Evolutionary conservation across 768 basidiomycete species (phyloP), one percentile per base, ranked within the genome.

Genomic region (Xanthoconium purpureum): DNA sequence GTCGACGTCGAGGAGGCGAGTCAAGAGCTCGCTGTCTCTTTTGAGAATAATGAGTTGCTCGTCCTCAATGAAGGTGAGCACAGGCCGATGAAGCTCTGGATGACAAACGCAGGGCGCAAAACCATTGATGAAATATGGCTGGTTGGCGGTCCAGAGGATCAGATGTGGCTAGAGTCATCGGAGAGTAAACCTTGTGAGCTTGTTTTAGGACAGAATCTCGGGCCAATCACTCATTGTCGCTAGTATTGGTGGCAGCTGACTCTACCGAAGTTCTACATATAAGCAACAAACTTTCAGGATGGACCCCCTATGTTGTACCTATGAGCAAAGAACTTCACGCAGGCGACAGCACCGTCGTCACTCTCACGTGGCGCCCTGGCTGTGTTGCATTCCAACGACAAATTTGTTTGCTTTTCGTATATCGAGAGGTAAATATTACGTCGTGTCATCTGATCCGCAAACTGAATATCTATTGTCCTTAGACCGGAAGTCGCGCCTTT

Each of bases 41-140:
- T 85, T 59, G 76, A 80, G 20, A 79, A 84, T 35, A 81, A 82
- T 52, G 76, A 77, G 12, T 76, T 67, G 12, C 71, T 85, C 5
- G 66, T 77, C 3, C 71, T 93, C 32, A 74, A 77, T 45, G 83
- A 89, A 64, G 94, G 94, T 7, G 91, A 96, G 67, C 79, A 74
- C 48, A 81, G 77, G 59, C 57, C 72, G 7, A 73, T 84, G 67
- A 72, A 66, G 32, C 54, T 95, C 24, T 80, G 77, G 75, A 67
- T 96, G 43, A 79, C 75, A 24, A 97, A 96, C 66, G 69, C 75
- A 8, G 94, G 94, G 0, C 74, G 73, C 11, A 75, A 74, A 33
- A 69, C 77, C 15, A 79, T 95, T 28, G 72, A 71, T 12, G 89
- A 92, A 56, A 62, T 92, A n/a, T 89, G 89, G 88, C 68, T 88